Conservation (phyloP, 139 green algal species). For the Chlamydomonas sp. region DNA sequence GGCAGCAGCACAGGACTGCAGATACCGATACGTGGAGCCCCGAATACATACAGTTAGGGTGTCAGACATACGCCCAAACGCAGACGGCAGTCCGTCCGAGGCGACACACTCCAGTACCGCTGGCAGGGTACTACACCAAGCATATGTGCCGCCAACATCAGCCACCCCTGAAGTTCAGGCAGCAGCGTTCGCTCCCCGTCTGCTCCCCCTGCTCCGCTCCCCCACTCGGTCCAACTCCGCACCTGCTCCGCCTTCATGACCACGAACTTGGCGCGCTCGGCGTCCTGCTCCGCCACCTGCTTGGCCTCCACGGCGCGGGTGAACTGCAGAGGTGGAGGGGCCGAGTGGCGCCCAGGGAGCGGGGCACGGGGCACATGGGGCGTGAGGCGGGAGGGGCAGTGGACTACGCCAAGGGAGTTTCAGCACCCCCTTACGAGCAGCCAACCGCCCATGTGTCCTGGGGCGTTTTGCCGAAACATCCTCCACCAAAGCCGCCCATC, state of each 20-base stretch:
- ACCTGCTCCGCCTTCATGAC: slow-evolving; percentile 96
- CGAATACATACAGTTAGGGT: too few relatives aligned
- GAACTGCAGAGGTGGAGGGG: slow-evolving; percentile 73
- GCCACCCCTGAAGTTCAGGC: too few relatives aligned
- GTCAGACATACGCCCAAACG: too few relatives aligned
- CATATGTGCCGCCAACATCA: background rate
- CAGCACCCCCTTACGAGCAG: too few relatives aligned
- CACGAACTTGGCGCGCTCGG: slow-evolving; percentile 95
- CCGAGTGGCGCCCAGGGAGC: background rate
- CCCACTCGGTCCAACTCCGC: background rate
- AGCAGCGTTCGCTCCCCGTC: too few relatives aligned
- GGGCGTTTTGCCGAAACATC: too few relatives aligned
- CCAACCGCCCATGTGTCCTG: too few relatives aligned
- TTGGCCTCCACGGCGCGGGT: slow-evolving; percentile 96
- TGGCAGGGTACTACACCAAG: background rate
- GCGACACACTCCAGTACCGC: too few relatives aligned
- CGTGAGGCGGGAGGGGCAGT: background rate
- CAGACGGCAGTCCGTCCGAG: too few relatives aligned
- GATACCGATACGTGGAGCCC: too few relatives aligned
- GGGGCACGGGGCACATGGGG: background rate
- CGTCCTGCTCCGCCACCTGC: slow-evolving; percentile 99
- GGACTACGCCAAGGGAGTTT: background rate
- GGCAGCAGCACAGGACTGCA: too few relatives aligned
- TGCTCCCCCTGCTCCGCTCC: background rate
- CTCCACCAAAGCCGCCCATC: too few relatives aligned